Evolutionary conservation across 2,329 filamentous ascomycete genomes (phyloP), one percentile per base, ranked within the genome.

Genomic region (Pseudocercospora cruenta): DNA sequence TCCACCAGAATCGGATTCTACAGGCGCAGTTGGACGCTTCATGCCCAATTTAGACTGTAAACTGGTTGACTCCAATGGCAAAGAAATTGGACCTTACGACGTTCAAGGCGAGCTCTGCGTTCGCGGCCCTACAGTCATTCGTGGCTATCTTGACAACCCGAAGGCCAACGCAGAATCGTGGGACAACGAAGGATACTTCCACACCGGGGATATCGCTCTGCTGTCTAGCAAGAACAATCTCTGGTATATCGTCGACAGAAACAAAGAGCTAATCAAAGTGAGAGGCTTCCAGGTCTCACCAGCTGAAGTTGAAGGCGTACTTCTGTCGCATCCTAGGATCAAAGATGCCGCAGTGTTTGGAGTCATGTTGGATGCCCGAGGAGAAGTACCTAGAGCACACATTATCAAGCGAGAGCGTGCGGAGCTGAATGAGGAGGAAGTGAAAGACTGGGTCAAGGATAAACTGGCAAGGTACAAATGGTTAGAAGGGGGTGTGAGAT

Each of bases 181-280:
- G 69, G 84, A 87, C 66, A 64, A 69, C 0, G 83, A 70, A 3
- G 66, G 66, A 3, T 70, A 47, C 36, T 86, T 85, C 70, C 82
- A 84, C 58, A 87, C 85, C 0, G 85, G 86, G 0, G 86, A 88
- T 67, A 81, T 68, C 26, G 63, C 47, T 14, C 83, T 60, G 16
- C 24, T 28, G 24, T 59, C 63, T 12, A 39, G 51, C 8, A 62
- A 58, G 0, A 83, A 78, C 10, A 75, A 78, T 14, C 79, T 84
- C 69, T 86, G 82, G 80, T 87, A 86, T 68, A 84, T 87, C 33
- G 80, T 86, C 4, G 84, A 85, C 65, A 77, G 80, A 6, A 81
- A 81, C 69, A 83, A 82, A 74, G 84, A 86, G 70, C 72, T 86
- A 47, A 86, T 86, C 75, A 86, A 86, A 69, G 82, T 85, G 5